Base-by-base conservation (phyloP, 257 asterid species). In the Solanum dulcamara region DNA sequence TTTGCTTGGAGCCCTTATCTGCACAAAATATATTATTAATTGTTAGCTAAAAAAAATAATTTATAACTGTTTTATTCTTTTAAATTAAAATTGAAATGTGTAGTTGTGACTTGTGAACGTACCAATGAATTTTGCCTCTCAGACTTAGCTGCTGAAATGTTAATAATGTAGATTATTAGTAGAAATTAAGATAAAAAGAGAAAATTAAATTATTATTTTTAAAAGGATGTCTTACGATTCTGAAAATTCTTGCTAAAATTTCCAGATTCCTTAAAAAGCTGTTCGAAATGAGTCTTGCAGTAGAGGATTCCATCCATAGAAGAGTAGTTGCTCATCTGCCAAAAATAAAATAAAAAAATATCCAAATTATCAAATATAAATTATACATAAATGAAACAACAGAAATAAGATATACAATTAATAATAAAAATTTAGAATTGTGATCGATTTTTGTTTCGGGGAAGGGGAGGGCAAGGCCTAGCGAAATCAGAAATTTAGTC, bases 301-400 rank as follows among this genome's bases (percentile, higher is more conserved):
- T 91, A 95, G n/a, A 94, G 84, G 83, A 87, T 89, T 86, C 98
- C 98, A 64, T 94, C 97, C 92, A 91, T 88, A 84, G 97, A 90
- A 12, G 97, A 94, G 89, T 93, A 95, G 92, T 88, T 93, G 93
- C 98, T 95, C 94, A 95, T 92, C 98, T 95, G 91, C 64, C n/a
- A 48, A 7, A n/a, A 35, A 17, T 44, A 22, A 20, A 35, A 71
- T 14, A n/a, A n/a, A n/a, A n/a, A n/a, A n/a, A n/a, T n/a, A n/a
- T 8, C 7, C 5, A 72, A 37, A 10, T 32, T 22, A 12, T 38
- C 80, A 13, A 64, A 83, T 4, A 18, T 33, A 18, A 17, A 37
- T 44, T 5, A 18, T 66, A 10, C 32, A 37, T 50, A 60, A 59
- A 55, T 53, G 11, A 7, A 53, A 18, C 18, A 53, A 53, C 60